Evolutionary conservation across 2,329 filamentous ascomycete genomes (phyloP).

Genomic region (Fusarium paranaense): DNA sequence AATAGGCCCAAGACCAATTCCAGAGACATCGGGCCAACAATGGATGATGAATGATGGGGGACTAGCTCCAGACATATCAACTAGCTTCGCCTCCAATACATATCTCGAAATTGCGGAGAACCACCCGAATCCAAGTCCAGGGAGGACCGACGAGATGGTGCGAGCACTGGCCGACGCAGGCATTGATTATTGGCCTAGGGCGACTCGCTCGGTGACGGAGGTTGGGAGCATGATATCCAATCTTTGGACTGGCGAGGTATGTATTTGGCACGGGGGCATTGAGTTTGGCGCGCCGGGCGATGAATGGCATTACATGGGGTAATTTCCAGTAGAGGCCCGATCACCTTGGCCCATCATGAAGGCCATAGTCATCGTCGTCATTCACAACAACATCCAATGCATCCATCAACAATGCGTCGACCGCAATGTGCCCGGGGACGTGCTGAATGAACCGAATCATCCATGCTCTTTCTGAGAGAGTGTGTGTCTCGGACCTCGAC

Average conservation of each 20-base stretch:
- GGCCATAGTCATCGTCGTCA: neutral
- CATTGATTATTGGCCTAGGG: constrained; percentile 13
- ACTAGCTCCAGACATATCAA: constrained; percentile 21
- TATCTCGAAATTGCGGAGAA: constrained; percentile 22
- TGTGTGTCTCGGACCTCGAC: neutral
- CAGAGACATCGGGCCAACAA: constrained; percentile 10
- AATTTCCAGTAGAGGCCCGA: constrained; percentile 10
- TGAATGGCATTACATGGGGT: neutral
- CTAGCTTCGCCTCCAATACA: neutral
- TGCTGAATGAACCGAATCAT: neutral
- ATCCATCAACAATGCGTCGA: constrained; percentile 5
- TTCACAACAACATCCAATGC: neutral
- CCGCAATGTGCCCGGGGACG: neutral
- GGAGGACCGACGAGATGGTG: constrained; percentile 19
- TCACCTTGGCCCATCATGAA: constrained; percentile 1
- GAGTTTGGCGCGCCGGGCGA: neutral
- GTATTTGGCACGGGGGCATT: constrained; percentile 2
- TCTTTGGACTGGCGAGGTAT: constrained; percentile 18
- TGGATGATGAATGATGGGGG: constrained; percentile 5
- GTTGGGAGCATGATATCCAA: constrained; percentile 33
- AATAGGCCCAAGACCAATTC: constrained; percentile 4
- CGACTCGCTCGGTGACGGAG: neutral
- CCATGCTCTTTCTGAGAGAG: neutral
- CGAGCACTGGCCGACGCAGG: constrained; percentile 24
- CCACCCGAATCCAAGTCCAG: constrained; percentile 2